Evolutionary conservation across 2,329 filamentous ascomycete species (phyloP).

Genomic region (Colletotrichum theobromicola): DNA sequence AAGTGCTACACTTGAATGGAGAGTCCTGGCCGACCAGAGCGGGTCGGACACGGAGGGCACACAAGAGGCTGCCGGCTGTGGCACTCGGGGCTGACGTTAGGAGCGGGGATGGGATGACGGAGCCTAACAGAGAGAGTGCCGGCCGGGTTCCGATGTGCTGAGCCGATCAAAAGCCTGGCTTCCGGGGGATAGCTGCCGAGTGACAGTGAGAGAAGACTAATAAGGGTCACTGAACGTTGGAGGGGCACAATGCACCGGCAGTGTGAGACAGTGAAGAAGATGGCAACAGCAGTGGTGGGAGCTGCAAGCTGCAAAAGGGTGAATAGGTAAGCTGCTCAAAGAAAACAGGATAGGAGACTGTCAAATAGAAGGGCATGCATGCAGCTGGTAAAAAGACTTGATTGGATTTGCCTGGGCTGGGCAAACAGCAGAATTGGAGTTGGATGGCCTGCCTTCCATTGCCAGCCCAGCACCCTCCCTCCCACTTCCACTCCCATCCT

Average conservation of each 20-base stretch:
- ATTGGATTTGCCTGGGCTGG: neutral
- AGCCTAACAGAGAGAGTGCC: neutral
- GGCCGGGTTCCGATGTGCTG: neutral
- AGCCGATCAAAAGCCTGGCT: neutral
- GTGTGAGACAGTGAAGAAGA: neutral
- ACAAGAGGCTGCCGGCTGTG: neutral
- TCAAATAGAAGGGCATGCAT: neutral
- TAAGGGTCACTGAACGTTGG: neutral
- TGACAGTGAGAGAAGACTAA: neutral
- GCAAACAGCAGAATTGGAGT: neutral
- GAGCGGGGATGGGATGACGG: neutral
- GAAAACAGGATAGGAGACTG: neutral
- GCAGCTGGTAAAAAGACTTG: constrained; percentile 5
- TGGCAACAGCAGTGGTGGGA: neutral
- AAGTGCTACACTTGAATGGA: neutral
- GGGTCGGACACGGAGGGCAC: neutral
- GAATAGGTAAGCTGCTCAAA: neutral
- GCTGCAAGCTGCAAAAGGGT: neutral
- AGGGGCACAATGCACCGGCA: neutral
- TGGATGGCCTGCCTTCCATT: neutral
- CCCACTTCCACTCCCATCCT: no score
- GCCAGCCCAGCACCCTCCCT: no score
- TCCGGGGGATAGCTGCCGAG: neutral
- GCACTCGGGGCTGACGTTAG: constrained; percentile 5
- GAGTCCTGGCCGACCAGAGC: neutral